Evolutionary conservation across 495 filamentous ascomycete species (phyloP).

Genomic region (Penicillium silybi): DNA sequence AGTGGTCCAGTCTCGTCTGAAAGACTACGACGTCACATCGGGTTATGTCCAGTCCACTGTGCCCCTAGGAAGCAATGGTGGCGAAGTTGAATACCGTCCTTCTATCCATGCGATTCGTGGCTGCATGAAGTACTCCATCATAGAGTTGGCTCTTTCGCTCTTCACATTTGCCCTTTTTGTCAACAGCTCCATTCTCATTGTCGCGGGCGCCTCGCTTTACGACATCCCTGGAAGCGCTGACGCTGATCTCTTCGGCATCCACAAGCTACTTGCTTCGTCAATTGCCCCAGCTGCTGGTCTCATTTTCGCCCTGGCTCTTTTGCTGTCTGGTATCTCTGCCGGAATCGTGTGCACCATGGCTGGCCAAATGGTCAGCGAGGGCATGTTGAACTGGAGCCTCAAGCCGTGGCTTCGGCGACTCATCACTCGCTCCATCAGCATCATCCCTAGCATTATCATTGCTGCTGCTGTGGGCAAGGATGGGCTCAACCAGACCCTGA

Average conservation of each 20-base stretch:
- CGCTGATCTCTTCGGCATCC: constrained; percentile 79
- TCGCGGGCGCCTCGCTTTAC: constrained; percentile 76
- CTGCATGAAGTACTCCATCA: constrained; percentile 78
- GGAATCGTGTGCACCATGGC: constrained; percentile 83
- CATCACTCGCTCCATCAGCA: constrained; percentile 67
- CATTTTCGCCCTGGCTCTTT: constrained; percentile 71
- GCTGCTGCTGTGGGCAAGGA: constrained; percentile 70
- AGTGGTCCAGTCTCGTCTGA: constrained; percentile 77
- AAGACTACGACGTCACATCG: constrained; percentile 64
- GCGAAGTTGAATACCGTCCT: constrained; percentile 67
- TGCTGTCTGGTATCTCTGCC: constrained; percentile 72
- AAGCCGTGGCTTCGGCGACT: constrained; percentile 69
- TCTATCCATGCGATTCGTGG: constrained; percentile 71
- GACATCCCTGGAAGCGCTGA: constrained; percentile 48
- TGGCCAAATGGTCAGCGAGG: constrained; percentile 79
- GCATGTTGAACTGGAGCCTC: constrained; percentile 67
- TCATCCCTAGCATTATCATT: constrained; percentile 78
- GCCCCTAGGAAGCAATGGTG: constrained; percentile 33
- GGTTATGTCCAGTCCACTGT: constrained; percentile 51
- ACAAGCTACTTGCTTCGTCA: constrained; percentile 64
- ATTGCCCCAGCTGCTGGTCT: constrained; percentile 70
- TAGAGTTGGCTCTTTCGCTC: constrained; percentile 70
- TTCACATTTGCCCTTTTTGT: constrained; percentile 93
- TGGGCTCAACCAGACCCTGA: constrained; percentile 70
- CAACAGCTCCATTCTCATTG: constrained; percentile 86